Base-by-base conservation (phyloP, 116 monocot species). In the Trichopus zeylanicus region DNA sequence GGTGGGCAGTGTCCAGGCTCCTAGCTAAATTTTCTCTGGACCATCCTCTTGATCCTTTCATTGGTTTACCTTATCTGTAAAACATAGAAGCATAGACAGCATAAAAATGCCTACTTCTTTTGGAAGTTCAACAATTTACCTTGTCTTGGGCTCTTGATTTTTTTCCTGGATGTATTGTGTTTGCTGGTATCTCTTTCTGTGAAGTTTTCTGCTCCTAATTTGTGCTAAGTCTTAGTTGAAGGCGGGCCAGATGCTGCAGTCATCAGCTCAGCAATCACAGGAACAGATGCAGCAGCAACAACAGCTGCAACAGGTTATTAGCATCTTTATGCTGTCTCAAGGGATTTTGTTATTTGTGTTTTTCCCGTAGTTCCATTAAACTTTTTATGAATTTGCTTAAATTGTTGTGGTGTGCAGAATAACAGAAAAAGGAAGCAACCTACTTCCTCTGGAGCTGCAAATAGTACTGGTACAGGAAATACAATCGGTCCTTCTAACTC, bases 401-500 rank as follows among this genome's bases (percentile, higher is more conserved):
- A 12, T 52, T 10, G 11, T 53, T 20, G 28, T 64, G 21, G 25
- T 30, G 32, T 63, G 39, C 67, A 91, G 83, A 86, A 73, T 64
- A 76, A 73, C 33, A 81, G 91, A 48, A 92, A 93, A 72, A 84
- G 88, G 63, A 93, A 79, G n/a, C 77, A 72, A 32, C 57, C 83
- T 48, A 67, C 84, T 54, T 81, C 93, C 26, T 93, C 93, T 29
- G 93, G 93, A 31, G 60, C 88, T 67, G 93, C 85, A 65, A 93
- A 93, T 55, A 93, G 93, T 53, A 88, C 85, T 56, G 88, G 93
- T 42, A 93, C 85, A 31, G 92, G 84, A 67, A 87, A 87, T 29
- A 87, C 87, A n/a, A 66, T 79, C 3, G 92, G 84, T 5, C 93
- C 93, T 66, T 80, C 81, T 12, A 75, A 69, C 42, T 81, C 81